These are phyloP conservation scores for Glonium stellatum DNA, from an alignment of 495 filamentous ascomycete genomes.

Conservation along the genomic window DNA sequence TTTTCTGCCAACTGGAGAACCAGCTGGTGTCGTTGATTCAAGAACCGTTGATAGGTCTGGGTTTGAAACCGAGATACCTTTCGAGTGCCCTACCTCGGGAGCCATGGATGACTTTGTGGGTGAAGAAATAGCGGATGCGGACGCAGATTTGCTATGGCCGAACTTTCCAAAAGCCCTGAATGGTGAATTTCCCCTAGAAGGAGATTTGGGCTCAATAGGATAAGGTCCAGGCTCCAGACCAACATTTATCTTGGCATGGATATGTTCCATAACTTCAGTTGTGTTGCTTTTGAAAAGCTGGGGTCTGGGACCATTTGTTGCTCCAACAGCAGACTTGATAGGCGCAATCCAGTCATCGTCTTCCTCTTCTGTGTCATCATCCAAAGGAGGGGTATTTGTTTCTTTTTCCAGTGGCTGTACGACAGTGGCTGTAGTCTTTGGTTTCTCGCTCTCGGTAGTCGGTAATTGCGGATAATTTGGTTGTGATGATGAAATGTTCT, in stretches of 20 bases:
- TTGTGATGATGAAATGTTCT: constrained; percentile 33
- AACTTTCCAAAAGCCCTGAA: constrained; percentile 19
- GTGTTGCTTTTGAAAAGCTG: constrained; percentile 50
- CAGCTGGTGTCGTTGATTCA: constrained; percentile 57
- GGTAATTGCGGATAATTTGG: constrained; percentile 53
- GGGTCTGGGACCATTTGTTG: constrained; percentile 26
- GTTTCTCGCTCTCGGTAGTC: constrained; percentile 31
- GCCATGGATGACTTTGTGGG: constrained; percentile 33
- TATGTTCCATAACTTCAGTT: constrained; percentile 53
- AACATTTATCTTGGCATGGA: constrained; percentile 26
- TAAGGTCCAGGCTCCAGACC: background rate
- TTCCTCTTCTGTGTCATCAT: constrained; percentile 35
- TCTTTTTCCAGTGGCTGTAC: constrained; percentile 7
- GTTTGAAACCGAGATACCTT: constrained; percentile 58
- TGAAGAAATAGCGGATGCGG: constrained; percentile 46
- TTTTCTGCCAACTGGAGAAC: constrained; percentile 57
- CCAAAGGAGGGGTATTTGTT: background rate
- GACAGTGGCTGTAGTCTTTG: constrained; percentile 21
- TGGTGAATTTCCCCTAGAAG: background rate
- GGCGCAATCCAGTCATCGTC: constrained; percentile 77
- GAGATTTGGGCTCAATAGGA: constrained; percentile 1
- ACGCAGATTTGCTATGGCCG: constrained; percentile 48
- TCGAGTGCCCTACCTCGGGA: constrained; percentile 44
- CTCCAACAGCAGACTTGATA: constrained; percentile 21
- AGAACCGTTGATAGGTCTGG: constrained; percentile 44